A percentile compares a stretch with the other conserved stretches of the same genome.
phyloP scores from a whole-genome alignment of 202 grass and related monocot genomes.

The Miscanthus sacchariflorus region DNA sequence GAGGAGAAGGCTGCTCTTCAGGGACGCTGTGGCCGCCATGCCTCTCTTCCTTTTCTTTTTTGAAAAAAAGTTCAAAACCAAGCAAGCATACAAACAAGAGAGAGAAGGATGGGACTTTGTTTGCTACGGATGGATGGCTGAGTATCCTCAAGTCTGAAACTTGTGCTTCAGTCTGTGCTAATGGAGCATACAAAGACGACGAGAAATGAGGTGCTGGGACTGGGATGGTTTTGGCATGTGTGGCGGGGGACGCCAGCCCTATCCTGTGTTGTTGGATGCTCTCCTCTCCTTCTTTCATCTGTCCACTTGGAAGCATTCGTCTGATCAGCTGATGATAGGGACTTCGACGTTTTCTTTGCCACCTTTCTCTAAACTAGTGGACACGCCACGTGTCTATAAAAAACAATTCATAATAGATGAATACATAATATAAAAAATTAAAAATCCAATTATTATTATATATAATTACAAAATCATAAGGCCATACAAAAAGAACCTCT shows the following conservation, averaged over 20 bases:
- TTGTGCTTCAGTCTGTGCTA: conserved; percentile 34
- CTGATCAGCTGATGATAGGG: neutral
- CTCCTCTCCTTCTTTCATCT: neutral
- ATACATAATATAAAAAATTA: no score
- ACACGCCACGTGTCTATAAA: neutral
- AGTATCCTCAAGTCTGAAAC: conserved; percentile 41
- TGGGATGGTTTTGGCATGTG: conserved; percentile 44
- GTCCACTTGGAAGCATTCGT: neutral
- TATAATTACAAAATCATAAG: no score
- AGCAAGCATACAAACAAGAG: neutral
- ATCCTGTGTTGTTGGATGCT: conserved; percentile 25
- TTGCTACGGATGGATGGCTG: conserved; percentile 19
- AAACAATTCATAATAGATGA: neutral
- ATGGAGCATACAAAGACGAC: neutral
- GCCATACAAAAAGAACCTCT: no score
- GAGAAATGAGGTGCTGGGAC: neutral
- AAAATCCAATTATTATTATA: no score
- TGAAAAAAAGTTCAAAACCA: neutral
- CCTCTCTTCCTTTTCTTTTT: conserved; percentile 5
- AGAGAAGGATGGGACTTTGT: conserved; percentile 18
- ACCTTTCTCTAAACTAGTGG: neutral
- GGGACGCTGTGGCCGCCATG: conserved; percentile 55
- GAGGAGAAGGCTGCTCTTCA: conserved; percentile 66
- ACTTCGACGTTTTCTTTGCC: neutral
- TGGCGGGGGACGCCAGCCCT: conserved; percentile 49